Base-by-base conservation (phyloP, 768 basidiomycete species). In the Gymnopilus junonius region DNA sequence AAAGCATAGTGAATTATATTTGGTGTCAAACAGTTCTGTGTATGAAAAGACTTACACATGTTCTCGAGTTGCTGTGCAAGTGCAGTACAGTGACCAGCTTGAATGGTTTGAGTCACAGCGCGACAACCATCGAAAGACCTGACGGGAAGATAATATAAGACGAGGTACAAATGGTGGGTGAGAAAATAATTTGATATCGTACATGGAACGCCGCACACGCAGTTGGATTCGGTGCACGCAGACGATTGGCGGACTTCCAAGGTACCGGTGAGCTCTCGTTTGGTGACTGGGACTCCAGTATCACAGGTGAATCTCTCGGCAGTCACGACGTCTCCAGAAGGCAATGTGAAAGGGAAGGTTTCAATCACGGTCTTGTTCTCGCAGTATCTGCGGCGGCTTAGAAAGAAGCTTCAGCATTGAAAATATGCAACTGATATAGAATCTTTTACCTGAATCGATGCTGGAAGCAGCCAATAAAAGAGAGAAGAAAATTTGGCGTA, bases 191-290 rank as follows among this genome's bases (percentile, higher is more conserved):
- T 46, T 17, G 14, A 27, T 25, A 7, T 25, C 23, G 12, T 29
- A 58, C 64, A 65, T 45, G 64, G 59, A 25, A 65, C 25, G 17
- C 64, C 64, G 31, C 64, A 65, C 3, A 57, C 40, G 40, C 64
- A 65, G 15, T 55, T 58, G 11, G 64, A 35, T 21, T 42, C 23
- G 12, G 64, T 61, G 14, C 64, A 65, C 15, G 57, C 53, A 6
- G 64, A 50, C 8, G 64, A 59, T 17, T 32, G 23, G 31, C 55
- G 37, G 8, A 15, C 32, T 10, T 55, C n/a, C 17, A 39, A 20
- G 17, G 48, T 21, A 42, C 50, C 34, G 20, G 27, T 29, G 21
- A 27, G 15, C 29, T 20, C 35, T 14, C 27, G 27, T 31, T 31
- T 15, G 34, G 45, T 20, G 11, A 45, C 39, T n/a, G 29, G 40